Percentiles rank a stretch among this genome's conserved stretches.
Evolutionary conservation across 108 stramenopile genomes (phyloP).

Genomic region (Aurantiochytrium sp.): DNA sequence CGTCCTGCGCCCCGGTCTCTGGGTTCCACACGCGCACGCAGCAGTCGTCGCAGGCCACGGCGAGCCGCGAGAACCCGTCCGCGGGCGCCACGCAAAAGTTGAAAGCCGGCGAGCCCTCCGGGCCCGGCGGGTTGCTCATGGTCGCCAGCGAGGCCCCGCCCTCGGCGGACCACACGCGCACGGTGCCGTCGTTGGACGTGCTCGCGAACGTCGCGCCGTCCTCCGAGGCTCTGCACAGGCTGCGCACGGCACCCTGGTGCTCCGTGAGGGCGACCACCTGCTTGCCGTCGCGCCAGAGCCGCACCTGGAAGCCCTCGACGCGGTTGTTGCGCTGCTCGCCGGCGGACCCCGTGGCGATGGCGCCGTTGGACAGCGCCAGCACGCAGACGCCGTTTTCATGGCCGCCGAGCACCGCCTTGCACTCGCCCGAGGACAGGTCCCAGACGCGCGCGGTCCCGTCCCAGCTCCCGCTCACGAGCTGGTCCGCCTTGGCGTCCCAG

Average conservation of each 20-base stretch:
- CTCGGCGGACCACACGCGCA: neutral
- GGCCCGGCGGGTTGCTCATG: conserved; percentile 7
- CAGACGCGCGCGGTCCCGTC: neutral
- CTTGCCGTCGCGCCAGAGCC: neutral
- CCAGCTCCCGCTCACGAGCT: conserved; percentile 16
- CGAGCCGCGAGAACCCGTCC: neutral
- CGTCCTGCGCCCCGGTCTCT: neutral
- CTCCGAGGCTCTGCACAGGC: neutral
- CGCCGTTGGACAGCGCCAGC: neutral
- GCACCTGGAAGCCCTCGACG: conserved; percentile 25
- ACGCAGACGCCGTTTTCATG: conserved; percentile 21
- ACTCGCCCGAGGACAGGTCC: neutral
- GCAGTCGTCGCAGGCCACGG: conserved; percentile 12
- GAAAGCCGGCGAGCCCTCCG: conserved; percentile 15
- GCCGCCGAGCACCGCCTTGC: neutral
- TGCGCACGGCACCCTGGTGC: neutral
- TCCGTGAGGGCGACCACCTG: neutral
- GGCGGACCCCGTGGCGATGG: neutral
- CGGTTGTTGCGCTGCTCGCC: neutral
- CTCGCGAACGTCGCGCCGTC: conserved; percentile 22
- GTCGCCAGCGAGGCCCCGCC: neutral
- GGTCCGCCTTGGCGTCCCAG: neutral
- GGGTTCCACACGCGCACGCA: conserved; percentile 1
- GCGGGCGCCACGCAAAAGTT: neutral
- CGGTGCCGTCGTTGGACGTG: conserved; percentile 12